Conservation (phyloP, 2,329 filamentous ascomycete species). For the Microcyclospora pomicola region DNA sequence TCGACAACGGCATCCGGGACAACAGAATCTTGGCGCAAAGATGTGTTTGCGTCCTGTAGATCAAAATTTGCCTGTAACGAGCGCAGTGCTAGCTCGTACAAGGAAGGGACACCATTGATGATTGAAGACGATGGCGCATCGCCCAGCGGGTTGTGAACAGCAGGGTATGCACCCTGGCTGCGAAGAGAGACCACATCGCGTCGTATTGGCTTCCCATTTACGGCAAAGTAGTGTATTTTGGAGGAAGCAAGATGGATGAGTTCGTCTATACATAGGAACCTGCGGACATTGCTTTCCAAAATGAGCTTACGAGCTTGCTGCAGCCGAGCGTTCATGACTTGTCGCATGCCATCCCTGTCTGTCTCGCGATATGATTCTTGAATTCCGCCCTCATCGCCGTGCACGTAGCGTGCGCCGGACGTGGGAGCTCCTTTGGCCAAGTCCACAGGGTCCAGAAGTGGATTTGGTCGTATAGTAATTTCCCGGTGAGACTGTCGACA, state of each 20-base stretch:
- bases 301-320: slow-evolving; percentile 2
- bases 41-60: slow-evolving; percentile 13
- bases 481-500: slow-evolving; percentile 32
- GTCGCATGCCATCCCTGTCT: neutral
- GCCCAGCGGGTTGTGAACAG: slow-evolving; percentile 2
- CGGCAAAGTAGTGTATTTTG: slow-evolving; percentile 12
- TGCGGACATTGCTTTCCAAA: slow-evolving; percentile 7
- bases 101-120: slow-evolving; percentile 16
- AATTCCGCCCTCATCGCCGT: neutral
- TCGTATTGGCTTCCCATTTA: slow-evolving; percentile 16
- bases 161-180: neutral
- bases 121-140: neutral
- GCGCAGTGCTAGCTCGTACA: slow-evolving; percentile 24
- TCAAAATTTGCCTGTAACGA: slow-evolving; percentile 12
- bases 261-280: slow-evolving; percentile 9
- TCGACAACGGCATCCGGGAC: neutral
- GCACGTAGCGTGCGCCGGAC: neutral
- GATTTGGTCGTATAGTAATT: slow-evolving; percentile 50
- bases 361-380: no score
- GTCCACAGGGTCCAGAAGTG: slow-evolving; percentile 28
- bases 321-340: slow-evolving; percentile 1
- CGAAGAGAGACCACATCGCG: neutral
- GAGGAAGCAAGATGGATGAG: slow-evolving; percentile 20
- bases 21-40: slow-evolving; percentile 5
- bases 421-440: slow-evolving; percentile 1